Conservation (phyloP, 2,329 filamentous ascomycete species). For the Ascocoryne sarcoides region DNA sequence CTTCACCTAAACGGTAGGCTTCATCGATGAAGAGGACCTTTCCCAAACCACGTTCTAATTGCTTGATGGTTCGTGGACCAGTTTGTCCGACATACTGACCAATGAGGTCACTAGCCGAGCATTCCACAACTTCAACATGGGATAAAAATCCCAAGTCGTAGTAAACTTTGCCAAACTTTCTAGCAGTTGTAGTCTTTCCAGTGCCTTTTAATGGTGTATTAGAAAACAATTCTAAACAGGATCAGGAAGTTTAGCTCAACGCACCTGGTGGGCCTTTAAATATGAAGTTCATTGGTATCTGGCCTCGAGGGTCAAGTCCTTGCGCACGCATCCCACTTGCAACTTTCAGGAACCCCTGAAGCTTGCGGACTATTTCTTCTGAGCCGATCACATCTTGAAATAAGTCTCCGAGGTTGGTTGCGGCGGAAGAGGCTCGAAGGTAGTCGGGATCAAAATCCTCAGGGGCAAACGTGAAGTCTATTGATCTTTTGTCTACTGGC, state of each 20-base stretch:
- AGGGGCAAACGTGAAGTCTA: slow-evolving; percentile 15
- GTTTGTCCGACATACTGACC: slow-evolving; percentile 63
- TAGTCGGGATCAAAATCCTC: slow-evolving; percentile 27
- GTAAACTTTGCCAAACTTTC: slow-evolving; percentile 67
- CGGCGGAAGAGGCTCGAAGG: slow-evolving; percentile 3
- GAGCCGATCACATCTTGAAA: slow-evolving; percentile 1
- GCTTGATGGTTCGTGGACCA: slow-evolving; percentile 52
- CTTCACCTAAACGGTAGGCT: slow-evolving; percentile 45
- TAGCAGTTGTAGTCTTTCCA: slow-evolving; percentile 64
- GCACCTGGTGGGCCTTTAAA: slow-evolving; percentile 51
- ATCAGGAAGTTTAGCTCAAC: slow-evolving; percentile 56
- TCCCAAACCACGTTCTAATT: slow-evolving; percentile 44
- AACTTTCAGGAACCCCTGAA: slow-evolving; percentile 40
- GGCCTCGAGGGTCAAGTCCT: slow-evolving; percentile 39
- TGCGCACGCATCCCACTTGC: slow-evolving; percentile 36
- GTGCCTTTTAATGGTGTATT: slow-evolving; percentile 38
- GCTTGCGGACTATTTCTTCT: slow-evolving; percentile 33
- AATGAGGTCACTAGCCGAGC: slow-evolving; percentile 60
- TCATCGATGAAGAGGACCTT: slow-evolving; percentile 52
- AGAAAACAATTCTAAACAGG: not conserved
- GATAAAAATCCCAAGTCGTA: slow-evolving; percentile 66
- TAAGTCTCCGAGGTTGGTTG: not conserved
- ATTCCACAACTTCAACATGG: slow-evolving; percentile 51
- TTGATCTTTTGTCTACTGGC: slow-evolving; percentile 17
- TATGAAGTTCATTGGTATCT: slow-evolving; percentile 49